Evolutionary conservation across 805 yeast genomes (phyloP).

Genomic region (Wickerhamiella vanderwaltii): DNA sequence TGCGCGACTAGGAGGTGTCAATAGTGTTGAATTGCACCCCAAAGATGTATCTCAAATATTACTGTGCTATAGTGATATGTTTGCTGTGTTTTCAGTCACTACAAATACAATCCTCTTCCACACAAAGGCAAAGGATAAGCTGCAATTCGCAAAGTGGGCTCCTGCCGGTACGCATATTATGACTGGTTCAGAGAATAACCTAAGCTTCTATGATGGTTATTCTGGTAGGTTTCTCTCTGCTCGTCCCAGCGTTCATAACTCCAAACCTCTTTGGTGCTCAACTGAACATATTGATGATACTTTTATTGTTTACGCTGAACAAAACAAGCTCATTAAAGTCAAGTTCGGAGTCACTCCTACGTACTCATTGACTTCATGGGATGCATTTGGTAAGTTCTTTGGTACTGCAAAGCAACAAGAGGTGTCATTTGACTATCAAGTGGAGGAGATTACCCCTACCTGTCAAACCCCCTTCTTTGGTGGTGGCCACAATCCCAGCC

Average conservation of each 20-base stretch:
- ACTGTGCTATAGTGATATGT: constrained; percentile 57
- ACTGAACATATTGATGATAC: constrained; percentile 71
- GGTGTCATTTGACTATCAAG: constrained; percentile 30
- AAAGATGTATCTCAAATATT: constrained; percentile 72
- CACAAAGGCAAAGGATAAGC: constrained; percentile 32
- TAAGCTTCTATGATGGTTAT: constrained; percentile 87
- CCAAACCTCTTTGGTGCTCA: constrained; percentile 51
- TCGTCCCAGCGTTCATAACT: constrained; percentile 19
- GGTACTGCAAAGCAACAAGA: constrained; percentile 43
- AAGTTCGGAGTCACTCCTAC: constrained; percentile 73
- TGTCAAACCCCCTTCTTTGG: constrained; percentile 59
- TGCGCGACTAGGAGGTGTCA: constrained; percentile 50
- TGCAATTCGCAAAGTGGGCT: constrained; percentile 59
- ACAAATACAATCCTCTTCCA: constrained; percentile 44
- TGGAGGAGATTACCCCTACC: constrained; percentile 41
- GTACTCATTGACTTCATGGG: constrained; percentile 70
- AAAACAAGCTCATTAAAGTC: constrained; percentile 40
- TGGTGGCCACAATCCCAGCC: constrained; percentile 68
- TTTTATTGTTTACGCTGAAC: constrained; percentile 53
- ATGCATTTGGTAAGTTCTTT: constrained; percentile 69
- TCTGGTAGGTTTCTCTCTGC: constrained; percentile 53
- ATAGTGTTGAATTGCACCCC: constrained; percentile 69
- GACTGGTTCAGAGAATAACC: constrained; percentile 68
- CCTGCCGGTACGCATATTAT: constrained; percentile 84
- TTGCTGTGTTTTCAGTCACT: constrained; percentile 56